These are phyloP conservation scores for Cudoniella acicularis DNA, from an alignment of 495 filamentous ascomycete genomes.

Conservation along the genomic window DNA sequence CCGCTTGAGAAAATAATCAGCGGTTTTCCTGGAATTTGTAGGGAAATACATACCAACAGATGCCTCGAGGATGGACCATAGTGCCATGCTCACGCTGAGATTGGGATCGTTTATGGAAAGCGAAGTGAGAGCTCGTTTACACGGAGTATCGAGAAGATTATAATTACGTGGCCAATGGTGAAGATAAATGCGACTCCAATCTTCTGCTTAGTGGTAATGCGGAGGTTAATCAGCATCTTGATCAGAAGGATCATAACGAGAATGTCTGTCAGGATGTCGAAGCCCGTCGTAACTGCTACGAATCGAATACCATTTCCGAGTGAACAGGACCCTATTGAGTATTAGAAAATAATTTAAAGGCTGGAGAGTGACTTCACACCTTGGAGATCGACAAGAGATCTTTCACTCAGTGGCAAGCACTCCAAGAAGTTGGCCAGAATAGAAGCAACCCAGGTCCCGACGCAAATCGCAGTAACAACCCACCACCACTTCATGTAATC, in stretches of 20 bases:
- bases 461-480: neutral
- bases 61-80: conserved; percentile 5
- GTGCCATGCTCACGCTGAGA: neutral
- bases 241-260: conserved; percentile 39
- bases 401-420: neutral
- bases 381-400: neutral
- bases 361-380: neutral
- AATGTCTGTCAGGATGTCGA: conserved; percentile 29
- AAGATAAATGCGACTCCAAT: conserved; percentile 39
- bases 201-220: conserved; percentile 34
- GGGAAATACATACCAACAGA: neutral
- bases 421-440: neutral
- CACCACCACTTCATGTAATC: conserved; percentile 9
- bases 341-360: neutral
- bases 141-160: conserved; percentile 37
- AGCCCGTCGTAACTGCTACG: conserved; percentile 15
- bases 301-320: neutral
- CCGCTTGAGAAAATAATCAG: neutral
- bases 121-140: neutral
- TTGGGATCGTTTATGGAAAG: neutral
- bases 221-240: conserved; percentile 34
- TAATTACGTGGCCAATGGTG: conserved; percentile 36
- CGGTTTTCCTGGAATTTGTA: neutral
- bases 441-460: neutral
- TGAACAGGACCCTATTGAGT: neutral